Conservation (phyloP, 129 eudicot species). For the Gnaphalium uliginosum region DNA sequence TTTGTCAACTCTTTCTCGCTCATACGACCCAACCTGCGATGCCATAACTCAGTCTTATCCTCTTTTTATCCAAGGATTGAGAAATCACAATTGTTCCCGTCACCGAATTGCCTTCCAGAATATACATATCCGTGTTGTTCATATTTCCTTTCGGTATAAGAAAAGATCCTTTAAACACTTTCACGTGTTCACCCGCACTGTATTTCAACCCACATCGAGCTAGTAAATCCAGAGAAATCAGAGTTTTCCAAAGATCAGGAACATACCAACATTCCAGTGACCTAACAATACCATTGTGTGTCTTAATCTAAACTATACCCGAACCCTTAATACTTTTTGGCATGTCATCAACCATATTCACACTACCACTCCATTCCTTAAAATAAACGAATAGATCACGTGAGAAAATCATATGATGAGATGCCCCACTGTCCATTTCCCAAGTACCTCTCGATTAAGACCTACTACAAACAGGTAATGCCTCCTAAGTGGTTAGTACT, state of each 20-base stretch:
- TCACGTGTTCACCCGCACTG: too few species aligned
- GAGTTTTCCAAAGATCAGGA: neutral
- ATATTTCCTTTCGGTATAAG: neutral
- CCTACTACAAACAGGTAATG: too few species aligned
- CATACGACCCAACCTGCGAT: neutral
- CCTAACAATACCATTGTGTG: neutral
- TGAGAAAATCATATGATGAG: neutral
- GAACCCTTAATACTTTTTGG: neutral
- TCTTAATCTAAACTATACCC: neutral
- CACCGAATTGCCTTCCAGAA: neutral
- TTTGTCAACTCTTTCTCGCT: too few species aligned
- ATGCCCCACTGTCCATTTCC: too few species aligned
- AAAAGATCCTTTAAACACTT: neutral
- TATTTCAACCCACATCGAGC: neutral
- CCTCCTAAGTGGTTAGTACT: too few species aligned
- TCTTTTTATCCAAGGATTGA: too few species aligned
- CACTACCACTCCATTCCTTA: neutral
- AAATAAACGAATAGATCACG: neutral
- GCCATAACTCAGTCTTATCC: too few species aligned
- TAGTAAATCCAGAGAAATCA: neutral
- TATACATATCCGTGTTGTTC: neutral
- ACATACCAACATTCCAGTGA: too few species aligned
- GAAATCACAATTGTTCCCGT: neutral
- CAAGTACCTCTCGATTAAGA: too few species aligned
- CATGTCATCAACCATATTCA: neutral